Evolutionary conservation across 257 asterid genomes (phyloP), one percentile per base, ranked within the genome.

Genomic region (Avicennia marina): DNA sequence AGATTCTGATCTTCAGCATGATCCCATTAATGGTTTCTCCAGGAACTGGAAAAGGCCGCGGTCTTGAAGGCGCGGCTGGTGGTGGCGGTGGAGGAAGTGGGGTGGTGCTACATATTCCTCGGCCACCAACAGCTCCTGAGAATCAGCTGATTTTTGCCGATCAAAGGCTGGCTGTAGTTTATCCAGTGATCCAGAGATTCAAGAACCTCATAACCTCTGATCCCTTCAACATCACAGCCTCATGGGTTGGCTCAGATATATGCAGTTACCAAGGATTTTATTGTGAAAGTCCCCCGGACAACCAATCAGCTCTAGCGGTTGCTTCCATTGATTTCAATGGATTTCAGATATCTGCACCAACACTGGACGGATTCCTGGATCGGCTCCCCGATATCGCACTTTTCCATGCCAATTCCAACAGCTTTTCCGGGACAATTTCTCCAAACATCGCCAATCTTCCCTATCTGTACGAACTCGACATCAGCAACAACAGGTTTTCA

Each of bases 261-360:
- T 86, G 94, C 76, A 76, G 25, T 6, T 89, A 81, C 68, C 68
- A 49, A 20, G 95, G 96, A 11, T 89, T 85, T 32, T 89, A 64
- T 63, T 83, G 95, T 36, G 95, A 75, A 42, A 56, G 46, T 43
- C 96, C 95, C 0, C 96, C 95, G 0, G 90, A 89, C 64, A 85
- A 89, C 73, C 57, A n/a, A 20, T 83, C 96, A 1, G 96, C 94
- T 58, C 48, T 72, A 21, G 89, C 94, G 0, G 68, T 89, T 13
- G 95, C 95, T 2, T 75, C 96, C 16, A 46, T 89, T 19, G 96
- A 89, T 60, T 83, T 89, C 81, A 89, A 77, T 39, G 96, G 90
- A 1, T 89, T 89, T 75, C 87, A 62, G 1, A 66, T 89, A 21
- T 11, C 76, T 1, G 87, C 95, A 0, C 80, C 84, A 2, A 70